Base-by-base conservation (phyloP, 1,284 basidiomycete species). In the Laetiporus sulphureus region DNA sequence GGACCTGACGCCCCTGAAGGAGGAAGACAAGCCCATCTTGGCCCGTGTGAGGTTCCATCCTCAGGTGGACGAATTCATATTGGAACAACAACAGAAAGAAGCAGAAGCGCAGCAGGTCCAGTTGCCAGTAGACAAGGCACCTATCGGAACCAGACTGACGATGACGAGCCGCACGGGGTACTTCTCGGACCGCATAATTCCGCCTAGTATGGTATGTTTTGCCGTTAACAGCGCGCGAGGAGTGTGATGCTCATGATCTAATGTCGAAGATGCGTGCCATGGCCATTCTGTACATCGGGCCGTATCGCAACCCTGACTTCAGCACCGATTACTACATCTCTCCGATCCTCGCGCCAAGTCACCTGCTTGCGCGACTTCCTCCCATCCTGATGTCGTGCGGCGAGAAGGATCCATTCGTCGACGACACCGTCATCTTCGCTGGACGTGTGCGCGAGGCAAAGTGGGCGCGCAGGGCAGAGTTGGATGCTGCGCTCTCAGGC, bases 221-320 rank as follows among this genome's bases (percentile, higher is more conserved):
- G 30, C 21, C 24, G 24, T 36, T 41, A 18, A 31, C 33, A 21
- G n/a, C 25, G 25, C 25, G 25, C 13, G 25, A 7, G 7, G 25
- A 13, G 7, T 27, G 25, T 27, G 25, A 7, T 22, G n/a, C 12
- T 16, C 15, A 25, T 32, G 22, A 32, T 11, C n/a, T n/a, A n/a
- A 23, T 32, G 23, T 16, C 36, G 32, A 52, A 95, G 92, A 95
- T 97, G 88, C 87, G 95, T 32, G 92, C 94, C 1, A 98, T 98
- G 94, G 93, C 94, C 1, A 94, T 98, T 54, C 71, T 97, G 44
- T 98, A 98, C 65, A 86, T 98, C 48, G 95, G 95, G 1, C 93
- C 94, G 0, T 78, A 88, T 53, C 82, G 82, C 41, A 87, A 91
- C 58, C 94, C 95, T 12, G 92, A 98, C 62, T 91, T 98, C 61